A percentile compares a stretch with the other conserved stretches of the same genome.
phyloP scores from a whole-genome alignment of 2,329 filamentous ascomycete species.

The Cercospora zeina region DNA sequence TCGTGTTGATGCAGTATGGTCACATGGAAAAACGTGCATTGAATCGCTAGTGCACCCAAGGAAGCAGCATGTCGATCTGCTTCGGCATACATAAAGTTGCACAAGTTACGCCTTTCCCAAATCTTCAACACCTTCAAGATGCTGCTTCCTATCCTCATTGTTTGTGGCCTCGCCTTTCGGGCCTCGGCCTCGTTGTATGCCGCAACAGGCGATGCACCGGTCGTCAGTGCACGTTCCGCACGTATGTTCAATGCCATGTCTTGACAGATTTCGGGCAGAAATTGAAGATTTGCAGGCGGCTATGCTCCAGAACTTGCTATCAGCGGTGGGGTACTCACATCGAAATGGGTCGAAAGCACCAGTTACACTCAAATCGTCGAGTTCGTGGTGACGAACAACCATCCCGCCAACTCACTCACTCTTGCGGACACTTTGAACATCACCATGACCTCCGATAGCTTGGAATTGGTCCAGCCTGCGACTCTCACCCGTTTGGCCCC shows the following conservation, averaged over 20 bases:
- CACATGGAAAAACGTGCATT: background rate
- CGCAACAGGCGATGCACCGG: background rate
- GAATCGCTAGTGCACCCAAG: background rate
- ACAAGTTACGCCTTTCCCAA: background rate
- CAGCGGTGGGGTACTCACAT: background rate
- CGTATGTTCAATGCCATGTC: background rate
- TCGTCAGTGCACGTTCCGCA: slow-evolving; percentile 1
- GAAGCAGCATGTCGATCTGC: background rate
- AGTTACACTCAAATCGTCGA: slow-evolving; percentile 7
- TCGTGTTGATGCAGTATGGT: background rate
- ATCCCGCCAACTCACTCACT: slow-evolving; percentile 1
- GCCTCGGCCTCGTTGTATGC: background rate
- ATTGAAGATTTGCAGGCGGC: slow-evolving; percentile 1
- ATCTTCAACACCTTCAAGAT: background rate
- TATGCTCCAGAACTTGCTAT: slow-evolving; percentile 8
- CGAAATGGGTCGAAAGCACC: slow-evolving; percentile 2
- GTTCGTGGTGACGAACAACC: slow-evolving; percentile 9
- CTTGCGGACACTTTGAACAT: slow-evolving; percentile 8
- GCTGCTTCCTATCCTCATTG: background rate
- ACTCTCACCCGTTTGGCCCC: slow-evolving; percentile 3
- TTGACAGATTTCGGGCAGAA: background rate
- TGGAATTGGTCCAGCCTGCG: background rate
- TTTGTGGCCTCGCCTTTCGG: background rate
- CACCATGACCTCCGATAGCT: background rate
- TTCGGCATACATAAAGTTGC: background rate